Conservation (phyloP, 441 rosid species). For the Erodium moschatum region DNA sequence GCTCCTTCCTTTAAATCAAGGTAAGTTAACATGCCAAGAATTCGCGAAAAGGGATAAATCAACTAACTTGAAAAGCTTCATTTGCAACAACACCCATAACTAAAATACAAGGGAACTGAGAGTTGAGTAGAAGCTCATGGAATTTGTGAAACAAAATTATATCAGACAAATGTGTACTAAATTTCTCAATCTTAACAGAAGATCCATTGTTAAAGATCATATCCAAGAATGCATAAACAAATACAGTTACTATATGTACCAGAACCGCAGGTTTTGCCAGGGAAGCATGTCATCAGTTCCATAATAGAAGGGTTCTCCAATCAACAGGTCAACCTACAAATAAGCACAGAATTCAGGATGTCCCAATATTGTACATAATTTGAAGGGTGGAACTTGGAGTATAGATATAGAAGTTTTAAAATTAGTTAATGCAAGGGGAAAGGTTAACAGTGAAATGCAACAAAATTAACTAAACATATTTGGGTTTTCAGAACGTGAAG, state of each 20-base stretch:
- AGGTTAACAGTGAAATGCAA: not conserved
- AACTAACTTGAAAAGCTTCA: not conserved
- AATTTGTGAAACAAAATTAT: not conserved
- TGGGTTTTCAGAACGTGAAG: not conserved
- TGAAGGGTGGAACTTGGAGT: conserved; percentile 14
- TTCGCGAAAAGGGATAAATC: not conserved
- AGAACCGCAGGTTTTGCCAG: conserved; percentile 89
- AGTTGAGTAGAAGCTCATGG: not conserved
- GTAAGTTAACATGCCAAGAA: not conserved
- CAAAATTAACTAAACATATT: not conserved
- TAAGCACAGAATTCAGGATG: conserved; percentile 12
- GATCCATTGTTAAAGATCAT: not conserved
- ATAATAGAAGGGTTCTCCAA: conserved; percentile 78
- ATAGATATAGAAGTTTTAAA: not conserved
- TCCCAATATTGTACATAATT: conserved; percentile 8
- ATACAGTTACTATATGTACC: conserved; percentile 35
- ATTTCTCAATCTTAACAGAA: not conserved
- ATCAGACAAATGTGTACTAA: not conserved
- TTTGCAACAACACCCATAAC: not conserved
- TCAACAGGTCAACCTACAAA: conserved; percentile 66
- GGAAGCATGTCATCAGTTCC: conserved; percentile 81
- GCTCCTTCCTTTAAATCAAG: conserved; percentile 53
- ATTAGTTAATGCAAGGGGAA: not conserved
- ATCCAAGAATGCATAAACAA: not conserved
- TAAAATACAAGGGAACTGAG: conserved; percentile 9